A percentile compares a stretch with the other conserved stretches of the same genome.
Evolutionary conservation across 768 basidiomycete species (phyloP).

Genomic region (Cystofilobasidium bisporidii): DNA sequence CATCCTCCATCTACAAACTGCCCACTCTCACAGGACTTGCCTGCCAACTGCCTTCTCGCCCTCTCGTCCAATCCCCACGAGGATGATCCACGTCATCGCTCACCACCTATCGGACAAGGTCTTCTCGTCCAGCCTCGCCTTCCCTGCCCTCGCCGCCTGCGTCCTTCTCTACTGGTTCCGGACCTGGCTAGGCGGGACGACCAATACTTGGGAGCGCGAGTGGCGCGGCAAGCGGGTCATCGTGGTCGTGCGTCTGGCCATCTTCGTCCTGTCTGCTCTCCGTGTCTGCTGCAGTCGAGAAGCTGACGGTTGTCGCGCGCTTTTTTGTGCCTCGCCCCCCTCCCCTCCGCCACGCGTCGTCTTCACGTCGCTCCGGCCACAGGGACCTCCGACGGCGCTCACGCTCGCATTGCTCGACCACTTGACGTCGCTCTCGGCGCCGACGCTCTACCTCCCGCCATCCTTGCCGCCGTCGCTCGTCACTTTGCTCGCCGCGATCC

Average conservation of each 20-base stretch:
- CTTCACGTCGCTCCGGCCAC: background rate
- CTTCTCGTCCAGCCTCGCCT: background rate
- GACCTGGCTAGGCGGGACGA: constrained; percentile 18
- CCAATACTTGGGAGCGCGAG: constrained; percentile 25
- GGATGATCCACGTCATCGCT: constrained; percentile 16
- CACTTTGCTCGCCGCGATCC: constrained; percentile 20
- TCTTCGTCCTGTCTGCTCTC: background rate
- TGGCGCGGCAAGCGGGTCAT: constrained; percentile 23
- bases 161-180: constrained; percentile 1
- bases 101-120: background rate
- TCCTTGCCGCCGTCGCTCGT: constrained; percentile 15
- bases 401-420: constrained; percentile 24
- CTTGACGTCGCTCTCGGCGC: constrained; percentile 9
- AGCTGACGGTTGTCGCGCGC: background rate
- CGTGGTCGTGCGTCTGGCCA: constrained; percentile 19
- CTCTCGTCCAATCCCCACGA: too few relatives aligned
- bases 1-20: too few relatives aligned
- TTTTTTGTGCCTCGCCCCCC: background rate
- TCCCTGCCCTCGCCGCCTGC: background rate
- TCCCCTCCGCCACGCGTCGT: background rate
- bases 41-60: too few relatives aligned
- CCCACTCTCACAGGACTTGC: too few relatives aligned
- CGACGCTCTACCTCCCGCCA: constrained; percentile 28
- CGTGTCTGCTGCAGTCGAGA: background rate
- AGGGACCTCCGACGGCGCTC: constrained; percentile 26